Evolutionary conservation across 176 grass and related monocot species (phyloP), one percentile per base, ranked within the genome.

Genomic region (Oryza brachyantha): DNA sequence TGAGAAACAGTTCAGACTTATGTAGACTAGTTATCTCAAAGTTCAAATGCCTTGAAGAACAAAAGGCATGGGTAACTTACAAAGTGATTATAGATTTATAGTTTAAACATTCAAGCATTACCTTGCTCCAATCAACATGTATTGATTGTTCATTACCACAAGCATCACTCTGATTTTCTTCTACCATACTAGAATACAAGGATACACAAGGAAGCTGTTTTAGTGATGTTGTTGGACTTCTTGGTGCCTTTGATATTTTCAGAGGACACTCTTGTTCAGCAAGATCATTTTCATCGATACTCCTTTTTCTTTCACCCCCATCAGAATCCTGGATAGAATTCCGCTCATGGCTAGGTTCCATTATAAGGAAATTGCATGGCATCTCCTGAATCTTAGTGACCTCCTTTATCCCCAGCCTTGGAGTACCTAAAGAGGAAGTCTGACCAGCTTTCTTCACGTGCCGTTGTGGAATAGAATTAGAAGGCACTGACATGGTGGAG

Each of bases 261-360:
- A 60, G 74, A 45, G 79, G 68, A 10, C 29, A 14, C 25, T 79
- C 60, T 83, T 72, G 86, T 78, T 84, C 62, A 60, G 57, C 68
- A 65, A 29, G 26, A 40, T n/a, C 26, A 79, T 79, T 37, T 59
- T 79, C 85, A 70, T 80, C 25, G 21, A 42, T 55, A 70, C 67
- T 83, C 77, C 79, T 90, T 81, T 90, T 97, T 77, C 79, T 88
- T 76, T 77, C 84, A 83, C 37, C 74, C 68, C 73, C 74, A 78
- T 88, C 77, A 34, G 77, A 73, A 87, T 88, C 74, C 84, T 88
- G 64, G 76, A 72, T 39, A 66, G 37, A 73, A 63, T 46, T 58
- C 34, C 29, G 50, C 64, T 75, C 79, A 83, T 46, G 74, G 78
- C 57, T 40, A 67, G 74, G 73, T 83, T 62, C 77, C 21, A 78